Base-by-base conservation (phyloP, 169 alveolate species). In the Amoebophrya sp. region DNA sequence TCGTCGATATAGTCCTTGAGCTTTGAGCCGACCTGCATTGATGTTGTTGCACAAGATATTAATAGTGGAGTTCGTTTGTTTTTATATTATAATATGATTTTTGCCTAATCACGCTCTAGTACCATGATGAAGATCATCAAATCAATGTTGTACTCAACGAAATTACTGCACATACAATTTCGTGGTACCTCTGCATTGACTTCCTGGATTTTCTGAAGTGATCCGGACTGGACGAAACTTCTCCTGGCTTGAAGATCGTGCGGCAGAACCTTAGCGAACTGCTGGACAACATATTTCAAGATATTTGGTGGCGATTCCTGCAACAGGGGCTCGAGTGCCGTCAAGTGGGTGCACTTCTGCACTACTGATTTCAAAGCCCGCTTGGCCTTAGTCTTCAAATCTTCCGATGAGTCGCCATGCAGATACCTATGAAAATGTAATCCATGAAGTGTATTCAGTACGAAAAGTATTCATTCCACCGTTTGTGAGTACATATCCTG, bases 311-410 rank as follows among this genome's bases (percentile, higher is more conserved):
- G 99, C 1, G 98, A 98, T 92, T 95, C 95, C 92, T 96, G 96
- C 41, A 97, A 94, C 91, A 98, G 95, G 24, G 98, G 98, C 92
- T 98, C 99, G 76, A 98, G 95, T n/a, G 99, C 99, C 24, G 97
- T 96, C 91, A 98, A 93, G 93, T 97, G 97, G 26, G 98, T 95
- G 94, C 99, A 98, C 97, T 96, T 98, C 94, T 98, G 98, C 90
- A 98, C 93, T 90, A 97, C 97, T 89, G 96, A 94, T 94, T 98
- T 98, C 89, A 98, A 94, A 29, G 99, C 98, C 91, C 98, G 95
- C 95, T 97, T 97, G 39, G 98, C 97, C 94, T 98, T 98, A 91
- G 97, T 96, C 93, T 97, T 97, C 90, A 98, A 92, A 93, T 98
- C 99, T 90, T 97, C 98, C 34, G 96, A 94, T 38, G 97, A 95